Base-by-base conservation (phyloP, 441 rosid genomes). In the Pelargonium myrrhifolium region DNA sequence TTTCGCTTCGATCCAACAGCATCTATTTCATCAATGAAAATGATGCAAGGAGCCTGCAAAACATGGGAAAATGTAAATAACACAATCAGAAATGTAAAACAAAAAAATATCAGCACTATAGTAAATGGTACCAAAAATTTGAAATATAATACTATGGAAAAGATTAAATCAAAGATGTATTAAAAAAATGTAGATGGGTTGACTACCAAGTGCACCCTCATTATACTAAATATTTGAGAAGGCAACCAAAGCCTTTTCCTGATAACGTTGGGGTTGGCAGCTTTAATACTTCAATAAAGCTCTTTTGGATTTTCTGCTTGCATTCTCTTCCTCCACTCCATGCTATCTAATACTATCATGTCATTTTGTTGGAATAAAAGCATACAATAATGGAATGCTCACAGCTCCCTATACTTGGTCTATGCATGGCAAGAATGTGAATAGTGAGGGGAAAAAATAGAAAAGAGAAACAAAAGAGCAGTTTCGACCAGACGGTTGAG, bases 1-100 rank as follows among this genome's bases (percentile, higher is more conserved):
- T 94, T 94, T 72, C 99, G 77, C 5, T 98, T 92, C 24, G 99
- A 89, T 53, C 99, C 99, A 79, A 94, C 92, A 26, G 98, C 99
- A 79, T 94, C 98, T 72, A 92, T 94, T 83, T 92, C 99, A 77
- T 94, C 99, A 70, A 94, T 94, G 78, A 92, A 94, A 76, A 94
- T 83, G 65, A 94, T 94, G 77, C 99, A 92, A 17, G 99, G 99
- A 37, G 97, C 97, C 99, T 95, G 75, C 68, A 31, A 73, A 71
- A 68, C 68, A 64, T 55, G 45, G 65, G 66, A 37, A 14, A 51
- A 70, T 53, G 60, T 68, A 53, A 70, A 69, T 47, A 3, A 24
- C 24, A 10, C 49, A 45, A 61, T 66, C 28, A 68, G 49, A 69
- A 62, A 62, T 6, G 43, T 18, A 40, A 53, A 63, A 8, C 53